These are phyloP conservation scores for Coffea canephora DNA, from an alignment of 257 asterid genomes.

Conservation along the genomic window DNA sequence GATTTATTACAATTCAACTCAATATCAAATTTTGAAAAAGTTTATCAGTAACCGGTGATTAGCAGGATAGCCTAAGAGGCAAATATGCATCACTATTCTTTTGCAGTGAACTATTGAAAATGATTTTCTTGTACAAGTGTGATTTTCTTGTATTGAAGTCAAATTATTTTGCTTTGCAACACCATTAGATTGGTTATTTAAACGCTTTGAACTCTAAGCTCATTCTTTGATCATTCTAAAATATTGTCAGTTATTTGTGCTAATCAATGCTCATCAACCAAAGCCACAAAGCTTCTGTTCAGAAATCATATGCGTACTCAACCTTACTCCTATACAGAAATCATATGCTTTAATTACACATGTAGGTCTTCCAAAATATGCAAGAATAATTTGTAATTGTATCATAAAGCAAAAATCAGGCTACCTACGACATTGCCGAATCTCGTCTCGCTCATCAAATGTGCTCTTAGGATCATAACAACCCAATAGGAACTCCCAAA, in stretches of 20 bases:
- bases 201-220: neutral
- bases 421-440: slow-evolving; percentile 71
- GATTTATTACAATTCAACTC: neutral
- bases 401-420: slow-evolving; percentile 16
- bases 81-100: neutral
- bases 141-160: neutral
- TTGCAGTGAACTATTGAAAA: neutral
- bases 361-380: slow-evolving; percentile 5
- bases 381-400: neutral
- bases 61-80: neutral
- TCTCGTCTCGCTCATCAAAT: slow-evolving; percentile 76
- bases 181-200: neutral
- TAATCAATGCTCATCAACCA: neutral
- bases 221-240: neutral
- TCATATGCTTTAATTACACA: neutral
- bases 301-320: too few species aligned
- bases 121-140: neutral
- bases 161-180: neutral
- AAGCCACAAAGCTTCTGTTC: neutral
- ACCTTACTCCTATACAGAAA: neutral
- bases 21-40: neutral
- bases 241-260: neutral
- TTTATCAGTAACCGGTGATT: neutral
- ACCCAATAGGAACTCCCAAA: slow-evolving; percentile 96
- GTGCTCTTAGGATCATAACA: slow-evolving; percentile 87